Evolutionary conservation across 2,329 filamentous ascomycete genomes (phyloP).

Genomic region (Diaporthe citri): DNA sequence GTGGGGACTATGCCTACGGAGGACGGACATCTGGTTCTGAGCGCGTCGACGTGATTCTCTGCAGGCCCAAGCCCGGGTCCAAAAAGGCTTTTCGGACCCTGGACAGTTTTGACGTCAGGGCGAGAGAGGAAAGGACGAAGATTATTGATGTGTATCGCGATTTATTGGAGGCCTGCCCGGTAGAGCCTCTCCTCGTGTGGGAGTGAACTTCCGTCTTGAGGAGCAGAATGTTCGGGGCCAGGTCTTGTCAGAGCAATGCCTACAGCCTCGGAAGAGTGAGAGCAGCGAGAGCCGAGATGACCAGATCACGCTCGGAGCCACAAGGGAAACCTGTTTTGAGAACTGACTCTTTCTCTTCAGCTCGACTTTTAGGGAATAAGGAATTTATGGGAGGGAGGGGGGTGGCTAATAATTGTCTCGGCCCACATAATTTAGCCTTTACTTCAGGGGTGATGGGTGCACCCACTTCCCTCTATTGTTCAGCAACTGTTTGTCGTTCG

Average conservation of each 20-base stretch:
- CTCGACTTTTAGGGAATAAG: too few relatives aligned
- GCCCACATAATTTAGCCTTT: not conserved
- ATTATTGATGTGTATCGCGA: not conserved
- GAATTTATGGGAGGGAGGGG: not conserved
- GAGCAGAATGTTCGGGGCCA: not conserved
- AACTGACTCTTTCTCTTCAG: too few relatives aligned
- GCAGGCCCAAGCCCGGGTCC: too few relatives aligned
- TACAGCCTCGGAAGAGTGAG: not conserved
- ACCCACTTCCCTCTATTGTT: not conserved
- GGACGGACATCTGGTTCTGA: not conserved
- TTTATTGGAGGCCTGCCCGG: not conserved
- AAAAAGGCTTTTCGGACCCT: not conserved
- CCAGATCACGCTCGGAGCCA: not conserved
- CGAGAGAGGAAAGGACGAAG: not conserved
- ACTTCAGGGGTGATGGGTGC: not conserved
- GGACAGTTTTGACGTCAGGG: not conserved
- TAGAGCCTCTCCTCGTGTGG: not conserved
- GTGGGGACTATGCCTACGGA: not conserved
- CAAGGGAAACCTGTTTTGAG: not conserved
- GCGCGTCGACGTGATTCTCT: not conserved
- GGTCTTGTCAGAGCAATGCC: not conserved
- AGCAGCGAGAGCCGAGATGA: not conserved
- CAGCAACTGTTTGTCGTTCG: too few relatives aligned
- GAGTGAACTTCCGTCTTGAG: not conserved
- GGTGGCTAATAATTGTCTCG: not conserved